These are phyloP conservation scores for Otatea glauca DNA, from an alignment of 176 grass and related monocot species.

Conservation along the genomic window DNA sequence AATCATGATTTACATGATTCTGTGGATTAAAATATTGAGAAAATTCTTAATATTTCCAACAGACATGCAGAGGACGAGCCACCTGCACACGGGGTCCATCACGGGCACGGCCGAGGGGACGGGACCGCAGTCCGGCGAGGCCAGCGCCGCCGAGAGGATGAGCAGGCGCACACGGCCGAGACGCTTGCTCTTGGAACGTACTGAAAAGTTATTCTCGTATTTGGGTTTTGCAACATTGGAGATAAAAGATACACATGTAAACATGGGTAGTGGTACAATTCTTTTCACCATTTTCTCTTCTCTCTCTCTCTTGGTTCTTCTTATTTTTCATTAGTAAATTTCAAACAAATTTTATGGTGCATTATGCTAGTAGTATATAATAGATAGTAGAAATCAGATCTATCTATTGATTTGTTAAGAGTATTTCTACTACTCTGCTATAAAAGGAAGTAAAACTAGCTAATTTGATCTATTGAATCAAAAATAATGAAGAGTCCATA, in stretches of 20 bases:
- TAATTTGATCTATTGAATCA: no score
- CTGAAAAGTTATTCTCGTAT: not conserved
- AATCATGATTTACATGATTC: no score
- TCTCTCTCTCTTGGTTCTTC: not conserved
- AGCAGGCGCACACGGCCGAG: constrained; percentile 30
- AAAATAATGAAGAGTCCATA: no score
- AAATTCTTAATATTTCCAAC: no score
- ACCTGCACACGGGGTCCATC: not conserved
- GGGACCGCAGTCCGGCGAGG: not conserved
- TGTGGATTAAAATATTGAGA: no score
- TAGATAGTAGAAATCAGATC: no score
- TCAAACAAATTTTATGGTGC: no score
- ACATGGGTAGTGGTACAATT: not conserved
- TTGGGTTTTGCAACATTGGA: not conserved
- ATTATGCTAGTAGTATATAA: no score
- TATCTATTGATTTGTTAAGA: no score
- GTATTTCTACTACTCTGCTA: no score
- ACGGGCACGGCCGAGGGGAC: not conserved
- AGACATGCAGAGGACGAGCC: constrained; percentile 10
- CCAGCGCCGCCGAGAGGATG: not conserved
- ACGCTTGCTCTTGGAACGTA: not conserved
- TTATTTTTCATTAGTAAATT: not conserved
- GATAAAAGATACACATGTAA: not conserved
- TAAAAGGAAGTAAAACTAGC: no score
- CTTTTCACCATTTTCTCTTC: not conserved